Base-by-base conservation (phyloP, 805 yeast species). In the Helenozyma baotianmanensis region DNA sequence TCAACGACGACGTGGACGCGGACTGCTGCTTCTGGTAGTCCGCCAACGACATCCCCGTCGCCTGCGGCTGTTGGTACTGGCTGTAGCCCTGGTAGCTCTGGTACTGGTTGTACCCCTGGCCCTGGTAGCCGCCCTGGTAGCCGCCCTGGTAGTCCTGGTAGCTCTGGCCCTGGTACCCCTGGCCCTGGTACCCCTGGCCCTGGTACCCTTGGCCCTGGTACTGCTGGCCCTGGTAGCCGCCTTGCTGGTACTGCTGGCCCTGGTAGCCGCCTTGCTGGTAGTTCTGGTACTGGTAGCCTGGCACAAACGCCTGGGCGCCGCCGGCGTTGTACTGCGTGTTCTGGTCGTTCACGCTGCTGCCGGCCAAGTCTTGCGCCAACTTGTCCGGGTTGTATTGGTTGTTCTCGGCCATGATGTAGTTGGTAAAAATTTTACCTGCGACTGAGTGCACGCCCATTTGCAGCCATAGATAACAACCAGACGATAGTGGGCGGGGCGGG, bases 1-100 rank as follows among this genome's bases (percentile, higher is more conserved):
- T 68, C 47, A 64, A 57, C 29, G 63, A 50, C 40, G 61, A 62
- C 38, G 50, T 63, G 39, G 56, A 42, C 21, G 65, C 71, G 36
- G 69, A 59, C 53, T 78, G 73, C 54, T 80, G 84, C 54, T 80
- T 80, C 54, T 83, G 81, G 64, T 78, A 86, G 45, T 85, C 95
- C 33, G 87, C 94, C 49, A 86, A 70, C 24, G 89, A 74, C 86
- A 85, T 78, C 8, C 58, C 60, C 67, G 68, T 38, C 51, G 57
- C 39, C 56, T 45, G 43, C 35, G 51, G 32, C 21, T 44, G 50
- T 36, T 30, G 47, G 12, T 39, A 38, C 29, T 34, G 41, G 26
- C 40, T 43, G 32, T 35, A 39, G 24, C 35, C 33, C 28, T 40
- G 42, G 35, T 40, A 30, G 33, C 25, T 30, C 26, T 26, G 26